Base-by-base conservation (phyloP, 2,329 filamentous ascomycete species). In the Endoconidiophora laricicola region DNA sequence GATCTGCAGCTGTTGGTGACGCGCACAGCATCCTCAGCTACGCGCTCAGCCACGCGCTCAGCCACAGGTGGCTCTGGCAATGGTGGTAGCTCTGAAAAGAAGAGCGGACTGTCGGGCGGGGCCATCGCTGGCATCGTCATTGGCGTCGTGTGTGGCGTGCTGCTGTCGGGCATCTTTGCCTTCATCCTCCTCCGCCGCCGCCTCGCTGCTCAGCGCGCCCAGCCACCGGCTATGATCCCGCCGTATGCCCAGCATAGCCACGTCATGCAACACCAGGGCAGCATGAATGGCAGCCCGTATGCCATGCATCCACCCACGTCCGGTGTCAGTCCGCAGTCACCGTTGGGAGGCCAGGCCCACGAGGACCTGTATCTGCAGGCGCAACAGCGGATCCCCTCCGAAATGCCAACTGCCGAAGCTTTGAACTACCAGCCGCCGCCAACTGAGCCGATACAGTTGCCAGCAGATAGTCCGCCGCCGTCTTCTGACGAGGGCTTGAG, bases 1-100 rank as follows among this genome's bases (percentile, higher is more conserved):
- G 75, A 79, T 57, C 62, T 81, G 2, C 59, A 60, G 1, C 67
- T 72, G 2, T 71, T 78, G 52, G 73, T 79, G 60, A 66, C 67
- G 1, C 66, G 74, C 22, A 66, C 65, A 14, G 71, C 73, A 12
- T 61, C 63, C 2, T 63, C 70, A 2, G 58, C 67, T 2, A 59
- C 62, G 7, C 67, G 77, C 26, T 66, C 68, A 5, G 40, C 56
- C 4, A 18, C 16, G 16, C 16, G 23, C 1, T 2, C 41, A 22
- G 12, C 16, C 16, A 18, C 16, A 16, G 37, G n/a, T 24, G 50
- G 23, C 18, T 18, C 16, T 18, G 12, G 29, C 29, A 12, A 12
- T 12, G 29, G 29, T 33, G 29, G 29, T 10, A 10, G 6, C 12
- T 47, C 50, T 7, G 9, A 22, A 14, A n/a, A 4, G 20, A 26